phyloP scores from a whole-genome alignment of 2,329 filamentous ascomycete genomes.

The Tolypocladium amazonense region DNA sequence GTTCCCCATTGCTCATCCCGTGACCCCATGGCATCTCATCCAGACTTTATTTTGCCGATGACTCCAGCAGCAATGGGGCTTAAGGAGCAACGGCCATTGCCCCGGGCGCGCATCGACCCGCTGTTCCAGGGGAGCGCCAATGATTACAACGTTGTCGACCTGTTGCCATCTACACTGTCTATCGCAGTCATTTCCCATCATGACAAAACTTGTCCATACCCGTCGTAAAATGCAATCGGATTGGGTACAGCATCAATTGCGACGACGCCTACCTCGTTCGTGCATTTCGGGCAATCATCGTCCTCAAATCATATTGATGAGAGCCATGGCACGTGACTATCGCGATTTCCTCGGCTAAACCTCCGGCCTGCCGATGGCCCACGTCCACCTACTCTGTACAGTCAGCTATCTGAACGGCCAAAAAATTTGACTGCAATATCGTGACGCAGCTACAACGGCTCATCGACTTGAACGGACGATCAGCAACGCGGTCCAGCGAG shows the following conservation, averaged over 20 bases:
- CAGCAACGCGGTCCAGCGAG: background rate
- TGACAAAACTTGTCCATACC: background rate
- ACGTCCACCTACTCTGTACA: background rate
- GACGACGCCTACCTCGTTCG: background rate
- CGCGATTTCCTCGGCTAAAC: constrained; percentile 6
- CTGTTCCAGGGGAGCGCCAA: background rate
- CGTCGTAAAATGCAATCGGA: background rate
- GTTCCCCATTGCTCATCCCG: background rate
- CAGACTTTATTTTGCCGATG: background rate
- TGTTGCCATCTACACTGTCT: background rate
- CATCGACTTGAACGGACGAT: background rate
- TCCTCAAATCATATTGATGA: background rate
- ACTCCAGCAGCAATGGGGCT: too few species aligned
- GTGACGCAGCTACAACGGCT: background rate
- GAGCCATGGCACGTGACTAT: constrained; percentile 1
- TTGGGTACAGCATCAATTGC: too few species aligned
- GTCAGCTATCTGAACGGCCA: background rate
- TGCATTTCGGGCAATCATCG: background rate
- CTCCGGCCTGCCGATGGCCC: background rate
- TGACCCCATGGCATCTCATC: background rate
- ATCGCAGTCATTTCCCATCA: background rate
- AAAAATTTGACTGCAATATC: constrained; percentile 3
- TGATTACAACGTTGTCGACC: background rate
- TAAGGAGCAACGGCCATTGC: too few species aligned
- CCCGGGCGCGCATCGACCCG: background rate